A percentile compares a stretch with the other conserved stretches of the same genome.
Conservation (phyloP, 345 rosid species). For the Pugionium cornutum region DNA sequence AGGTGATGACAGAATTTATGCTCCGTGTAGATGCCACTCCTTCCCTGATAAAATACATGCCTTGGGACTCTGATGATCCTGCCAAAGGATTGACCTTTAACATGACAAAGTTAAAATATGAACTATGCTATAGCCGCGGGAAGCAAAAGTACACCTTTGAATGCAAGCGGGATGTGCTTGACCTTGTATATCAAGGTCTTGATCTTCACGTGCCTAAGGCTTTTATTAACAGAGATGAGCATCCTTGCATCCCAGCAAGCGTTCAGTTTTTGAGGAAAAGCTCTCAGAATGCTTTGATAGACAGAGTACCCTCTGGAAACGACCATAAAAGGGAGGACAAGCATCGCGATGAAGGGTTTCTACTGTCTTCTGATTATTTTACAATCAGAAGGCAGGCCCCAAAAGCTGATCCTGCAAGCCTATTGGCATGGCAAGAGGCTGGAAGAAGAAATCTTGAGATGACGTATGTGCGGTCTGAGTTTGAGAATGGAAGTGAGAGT, state of each 20-base stretch:
- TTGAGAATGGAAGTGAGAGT: conserved; percentile 96
- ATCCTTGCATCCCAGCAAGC: conserved; percentile 48
- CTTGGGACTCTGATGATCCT: conserved; percentile 90
- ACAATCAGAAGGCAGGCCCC: conserved; percentile 94
- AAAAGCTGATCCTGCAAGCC: conserved; percentile 84
- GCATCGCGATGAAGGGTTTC: conserved; percentile 85
- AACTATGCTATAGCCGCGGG: conserved; percentile 80
- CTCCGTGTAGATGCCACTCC: conserved; percentile 87
- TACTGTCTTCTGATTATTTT: conserved; percentile 90
- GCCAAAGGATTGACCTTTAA: conserved; percentile 83
- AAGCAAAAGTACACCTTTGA: conserved; percentile 89
- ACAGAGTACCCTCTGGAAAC: conserved; percentile 68
- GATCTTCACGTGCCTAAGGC: conserved; percentile 89
- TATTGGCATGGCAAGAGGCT: conserved; percentile 99
- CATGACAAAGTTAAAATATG: conserved; percentile 82
- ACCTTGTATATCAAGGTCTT: conserved; percentile 93
- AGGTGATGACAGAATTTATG: conserved; percentile 95
- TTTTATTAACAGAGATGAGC: conserved; percentile 59
- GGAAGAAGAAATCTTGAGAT: conserved; percentile 92
- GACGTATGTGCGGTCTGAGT: conserved; percentile 93
- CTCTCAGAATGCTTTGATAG: conserved; percentile 59
- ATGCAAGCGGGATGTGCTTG: conserved; percentile 86
- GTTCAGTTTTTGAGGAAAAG: conserved; percentile 59
- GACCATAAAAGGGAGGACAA: conserved; percentile 54
- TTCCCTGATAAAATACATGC: conserved; percentile 63